phyloP scores from a whole-genome alignment of 306 rosid genomes.

The Cyclanthera cordifolia region DNA sequence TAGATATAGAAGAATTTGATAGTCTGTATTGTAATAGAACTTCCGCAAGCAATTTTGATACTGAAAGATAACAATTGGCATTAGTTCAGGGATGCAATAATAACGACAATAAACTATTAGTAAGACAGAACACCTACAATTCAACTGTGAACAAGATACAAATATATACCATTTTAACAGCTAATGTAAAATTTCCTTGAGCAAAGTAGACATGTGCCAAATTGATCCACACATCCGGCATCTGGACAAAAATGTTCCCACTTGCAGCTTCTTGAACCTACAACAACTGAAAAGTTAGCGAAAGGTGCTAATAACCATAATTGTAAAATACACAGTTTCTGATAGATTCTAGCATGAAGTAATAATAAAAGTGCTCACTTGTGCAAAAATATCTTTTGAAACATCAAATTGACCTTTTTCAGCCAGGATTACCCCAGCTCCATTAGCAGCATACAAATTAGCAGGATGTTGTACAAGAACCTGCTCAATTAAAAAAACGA shows the following conservation, averaged over 20 bases:
- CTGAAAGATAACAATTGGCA: conserved; percentile 45
- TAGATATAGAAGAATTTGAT: conserved; percentile 84
- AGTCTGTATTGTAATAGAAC: conserved; percentile 82
- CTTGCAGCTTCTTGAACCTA: conserved; percentile 99
- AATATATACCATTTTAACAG: conserved; percentile 82
- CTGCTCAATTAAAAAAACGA: conserved; percentile 27
- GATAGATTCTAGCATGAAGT: conserved; percentile 6
- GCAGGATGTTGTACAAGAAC: conserved; percentile 88
- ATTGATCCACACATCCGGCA: conserved; percentile 99
- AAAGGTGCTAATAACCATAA: conserved; percentile 15
- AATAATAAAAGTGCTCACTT: conserved; percentile 14
- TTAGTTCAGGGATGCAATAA: conserved; percentile 19
- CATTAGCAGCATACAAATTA: conserved; percentile 95
- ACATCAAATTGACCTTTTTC: conserved; percentile 99
- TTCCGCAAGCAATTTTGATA: conserved; percentile 97
- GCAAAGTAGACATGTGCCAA: conserved; percentile 98
- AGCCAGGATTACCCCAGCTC: conserved; percentile 90
- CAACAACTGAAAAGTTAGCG: conserved; percentile 13
- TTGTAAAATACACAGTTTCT: conserved; percentile 11
- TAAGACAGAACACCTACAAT: conserved; percentile 7
- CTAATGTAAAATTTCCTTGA: conserved; percentile 83
- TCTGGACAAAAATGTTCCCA: conserved; percentile 94
- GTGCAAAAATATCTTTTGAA: conserved; percentile 36
- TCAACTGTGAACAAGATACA: conserved; percentile 9
- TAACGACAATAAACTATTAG: conserved; percentile 10